Evolutionary conservation across 352 stramenopile genomes (phyloP).

Genomic region (Blastocystis sp.): DNA sequence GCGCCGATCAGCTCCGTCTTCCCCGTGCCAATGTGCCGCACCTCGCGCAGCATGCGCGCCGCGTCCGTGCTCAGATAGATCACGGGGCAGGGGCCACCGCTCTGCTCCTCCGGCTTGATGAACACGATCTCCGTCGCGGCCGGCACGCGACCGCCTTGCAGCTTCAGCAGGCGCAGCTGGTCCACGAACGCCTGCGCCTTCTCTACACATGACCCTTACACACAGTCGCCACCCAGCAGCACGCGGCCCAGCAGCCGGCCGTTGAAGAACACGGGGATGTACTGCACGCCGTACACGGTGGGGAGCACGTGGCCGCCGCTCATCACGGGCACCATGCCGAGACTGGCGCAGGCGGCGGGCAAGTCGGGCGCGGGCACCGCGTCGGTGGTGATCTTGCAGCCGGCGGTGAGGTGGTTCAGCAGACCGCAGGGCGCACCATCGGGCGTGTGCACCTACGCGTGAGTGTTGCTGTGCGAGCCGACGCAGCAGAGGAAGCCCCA

Average conservation of each 20-base stretch:
- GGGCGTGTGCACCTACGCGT: conserved; percentile 78
- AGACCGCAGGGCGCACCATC: conserved; percentile 97
- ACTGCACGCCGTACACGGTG: conserved; percentile 13
- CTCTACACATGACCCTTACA: background rate
- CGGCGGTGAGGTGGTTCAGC: conserved; percentile 92
- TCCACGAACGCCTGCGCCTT: conserved; percentile 18
- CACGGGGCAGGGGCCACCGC: conserved; percentile 90
- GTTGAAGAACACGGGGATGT: conserved; percentile 65
- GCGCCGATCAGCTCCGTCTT: conserved; percentile 92
- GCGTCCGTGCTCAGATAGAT: conserved; percentile 93
- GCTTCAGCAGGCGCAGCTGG: conserved; percentile 51
- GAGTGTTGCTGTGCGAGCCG: conserved; percentile 74
- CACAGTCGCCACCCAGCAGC: too few relatives aligned
- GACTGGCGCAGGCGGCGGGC: background rate
- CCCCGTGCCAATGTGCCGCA: conserved; percentile 85
- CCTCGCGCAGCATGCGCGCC: conserved; percentile 86
- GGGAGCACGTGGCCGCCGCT: background rate
- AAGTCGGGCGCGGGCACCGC: background rate
- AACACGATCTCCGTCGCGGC: conserved; percentile 37
- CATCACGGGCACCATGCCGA: conserved; percentile 52
- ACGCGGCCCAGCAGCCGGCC: conserved; percentile 30
- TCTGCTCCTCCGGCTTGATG: conserved; percentile 59
- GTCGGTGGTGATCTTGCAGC: conserved; percentile 69
- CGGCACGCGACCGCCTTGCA: background rate
- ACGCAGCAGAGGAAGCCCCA: conserved; percentile 97